Evolutionary conservation across 768 basidiomycete species (phyloP).

Genomic region (Boletus bicolor): DNA sequence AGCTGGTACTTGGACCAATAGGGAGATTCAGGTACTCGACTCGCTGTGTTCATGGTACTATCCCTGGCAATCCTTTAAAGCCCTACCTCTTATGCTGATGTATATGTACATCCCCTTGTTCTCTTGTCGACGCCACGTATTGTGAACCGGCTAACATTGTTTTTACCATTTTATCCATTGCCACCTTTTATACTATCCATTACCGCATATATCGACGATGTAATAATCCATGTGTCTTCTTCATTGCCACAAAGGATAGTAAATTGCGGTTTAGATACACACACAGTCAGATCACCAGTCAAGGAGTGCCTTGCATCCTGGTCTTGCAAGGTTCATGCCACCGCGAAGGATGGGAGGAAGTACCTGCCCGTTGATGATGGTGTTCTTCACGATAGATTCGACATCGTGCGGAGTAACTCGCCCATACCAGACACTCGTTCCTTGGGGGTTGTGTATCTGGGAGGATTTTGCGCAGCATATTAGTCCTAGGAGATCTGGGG

Average conservation of each 20-base stretch:
- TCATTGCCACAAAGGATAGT: not conserved
- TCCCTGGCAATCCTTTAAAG: conserved; percentile 1
- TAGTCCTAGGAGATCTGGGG: not conserved
- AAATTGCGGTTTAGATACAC: not conserved
- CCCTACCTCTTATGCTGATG: conserved; percentile 1
- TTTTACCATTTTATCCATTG: conserved; percentile 1
- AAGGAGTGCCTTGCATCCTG: conserved; percentile 63
- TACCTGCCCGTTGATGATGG: conserved; percentile 80
- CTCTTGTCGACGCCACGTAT: conserved; percentile 9
- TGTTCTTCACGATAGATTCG: conserved; percentile 80
- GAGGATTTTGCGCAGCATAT: not conserved
- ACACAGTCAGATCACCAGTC: conserved; percentile 56
- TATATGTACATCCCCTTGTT: conserved; percentile 5
- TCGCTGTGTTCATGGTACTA: conserved; percentile 4
- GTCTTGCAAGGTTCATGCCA: conserved; percentile 73
- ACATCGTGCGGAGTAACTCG: conserved; percentile 90
- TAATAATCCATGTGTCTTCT: conserved; percentile 18
- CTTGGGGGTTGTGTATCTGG: conserved; percentile 84
- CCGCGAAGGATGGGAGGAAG: conserved; percentile 84
- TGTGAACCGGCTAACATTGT: conserved; percentile 1
- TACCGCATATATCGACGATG: conserved; percentile 27
- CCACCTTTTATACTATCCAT: conserved; percentile 21
- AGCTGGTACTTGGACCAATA: conserved; percentile 19
- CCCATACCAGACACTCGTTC: conserved; percentile 90
- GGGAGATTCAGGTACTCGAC: conserved; percentile 20